These are phyloP conservation scores for Bromus sterilis DNA, from an alignment of 176 grass and related monocot species.

Conservation along the genomic window DNA sequence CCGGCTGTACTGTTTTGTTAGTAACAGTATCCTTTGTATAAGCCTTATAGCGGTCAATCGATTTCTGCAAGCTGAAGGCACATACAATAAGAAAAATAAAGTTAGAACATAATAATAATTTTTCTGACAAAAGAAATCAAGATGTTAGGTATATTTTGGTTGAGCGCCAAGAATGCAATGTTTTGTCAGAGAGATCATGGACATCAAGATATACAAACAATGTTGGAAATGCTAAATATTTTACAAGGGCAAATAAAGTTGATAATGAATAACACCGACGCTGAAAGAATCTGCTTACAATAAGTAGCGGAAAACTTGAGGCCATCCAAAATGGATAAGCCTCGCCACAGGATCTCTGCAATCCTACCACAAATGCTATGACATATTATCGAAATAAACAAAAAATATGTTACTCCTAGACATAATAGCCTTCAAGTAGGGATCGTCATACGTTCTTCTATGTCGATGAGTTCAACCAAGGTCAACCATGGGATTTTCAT, in stretches of 20 bases:
- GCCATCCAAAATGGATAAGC: too few relatives aligned
- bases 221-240: neutral
- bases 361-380: too few relatives aligned
- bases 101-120: neutral
- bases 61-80: slow-evolving; percentile 43
- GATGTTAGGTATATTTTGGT: neutral
- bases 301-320: too few relatives aligned
- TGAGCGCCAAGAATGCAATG: neutral
- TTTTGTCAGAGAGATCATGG: neutral
- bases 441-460: too few relatives aligned
- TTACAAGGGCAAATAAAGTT: neutral
- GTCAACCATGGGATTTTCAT: too few relatives aligned
- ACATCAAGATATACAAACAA: neutral
- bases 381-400: too few relatives aligned
- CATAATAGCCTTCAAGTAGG: too few relatives aligned
- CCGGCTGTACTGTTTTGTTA: slow-evolving; percentile 24
- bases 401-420: too few relatives aligned
- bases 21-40: slow-evolving; percentile 35
- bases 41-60: slow-evolving; percentile 47
- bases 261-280: neutral
- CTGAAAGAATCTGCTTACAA: too few relatives aligned
- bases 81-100: neutral
- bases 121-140: neutral
- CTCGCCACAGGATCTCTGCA: too few relatives aligned
- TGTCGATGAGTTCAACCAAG: too few relatives aligned